These are phyloP conservation scores for Phenoliferia sp. DNA, from an alignment of 1,284 basidiomycete species.

Conservation along the genomic window DNA sequence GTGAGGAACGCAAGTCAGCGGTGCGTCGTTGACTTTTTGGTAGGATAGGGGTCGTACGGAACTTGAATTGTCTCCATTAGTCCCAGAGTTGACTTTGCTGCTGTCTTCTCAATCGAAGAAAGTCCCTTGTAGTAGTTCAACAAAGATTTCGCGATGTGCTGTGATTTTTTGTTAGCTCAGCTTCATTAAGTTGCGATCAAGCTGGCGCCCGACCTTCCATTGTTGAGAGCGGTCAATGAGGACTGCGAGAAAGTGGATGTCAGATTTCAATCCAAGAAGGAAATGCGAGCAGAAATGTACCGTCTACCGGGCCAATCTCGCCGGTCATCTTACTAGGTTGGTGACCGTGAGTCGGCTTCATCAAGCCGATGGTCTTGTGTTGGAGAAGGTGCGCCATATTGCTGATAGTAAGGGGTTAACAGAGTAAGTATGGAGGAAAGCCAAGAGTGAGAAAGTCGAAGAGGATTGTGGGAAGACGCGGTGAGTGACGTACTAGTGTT, in stretches of 20 bases:
- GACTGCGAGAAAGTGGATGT: neutral
- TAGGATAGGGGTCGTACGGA: slow-evolving; percentile 5
- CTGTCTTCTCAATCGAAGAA: slow-evolving; percentile 22
- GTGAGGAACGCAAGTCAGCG: neutral
- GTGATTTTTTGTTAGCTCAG: slow-evolving; percentile 11
- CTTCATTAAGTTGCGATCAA: neutral
- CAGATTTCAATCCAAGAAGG: neutral
- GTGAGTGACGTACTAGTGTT: too few relatives aligned
- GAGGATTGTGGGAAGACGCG: too few relatives aligned
- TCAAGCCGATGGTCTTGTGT: slow-evolving; percentile 25
- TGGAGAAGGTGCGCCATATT: slow-evolving; percentile 22
- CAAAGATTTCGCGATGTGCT: slow-evolving; percentile 32
- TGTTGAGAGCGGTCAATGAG: neutral
- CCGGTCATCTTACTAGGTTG: slow-evolving; percentile 16
- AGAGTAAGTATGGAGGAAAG: too few relatives aligned
- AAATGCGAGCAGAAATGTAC: neutral
- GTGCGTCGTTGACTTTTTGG: neutral
- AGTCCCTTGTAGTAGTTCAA: slow-evolving; percentile 33
- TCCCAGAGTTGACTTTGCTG: slow-evolving; percentile 22
- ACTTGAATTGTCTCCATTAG: slow-evolving; percentile 31
- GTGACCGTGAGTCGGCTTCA: slow-evolving; percentile 31
- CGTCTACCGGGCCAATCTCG: slow-evolving; percentile 7
- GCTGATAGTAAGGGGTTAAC: too few relatives aligned
- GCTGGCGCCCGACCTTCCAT: too few relatives aligned
- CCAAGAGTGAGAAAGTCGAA: too few relatives aligned